Percentiles rank a stretch among this genome's conserved stretches.
Conservation (phyloP, 1,284 basidiomycete species). For the Sanguinoderma infundibulare region DNA sequence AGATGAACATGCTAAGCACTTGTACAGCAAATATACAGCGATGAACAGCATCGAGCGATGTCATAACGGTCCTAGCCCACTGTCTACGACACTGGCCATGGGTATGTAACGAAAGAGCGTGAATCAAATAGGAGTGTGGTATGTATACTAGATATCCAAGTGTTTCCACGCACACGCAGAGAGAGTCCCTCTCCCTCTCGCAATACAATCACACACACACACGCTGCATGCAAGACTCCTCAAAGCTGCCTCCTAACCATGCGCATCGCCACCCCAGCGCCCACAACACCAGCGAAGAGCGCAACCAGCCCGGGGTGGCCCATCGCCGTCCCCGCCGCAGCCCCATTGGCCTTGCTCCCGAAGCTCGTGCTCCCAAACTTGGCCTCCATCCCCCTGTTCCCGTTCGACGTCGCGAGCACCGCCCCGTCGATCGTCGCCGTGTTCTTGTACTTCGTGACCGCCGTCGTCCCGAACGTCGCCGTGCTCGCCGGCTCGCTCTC, state of each 20-base stretch:
- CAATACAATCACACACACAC: neutral
- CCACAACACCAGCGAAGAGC: neutral
- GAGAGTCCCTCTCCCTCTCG: neutral
- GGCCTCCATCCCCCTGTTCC: constrained; percentile 44
- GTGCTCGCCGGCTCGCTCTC: constrained; percentile 43
- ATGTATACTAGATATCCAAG: neutral
- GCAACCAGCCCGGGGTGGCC: neutral
- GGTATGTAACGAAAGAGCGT: no score
- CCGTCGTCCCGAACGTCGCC: constrained; percentile 43
- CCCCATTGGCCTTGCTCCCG: constrained; percentile 42
- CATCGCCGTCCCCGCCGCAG: constrained; percentile 14
- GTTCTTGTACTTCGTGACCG: constrained; percentile 7
- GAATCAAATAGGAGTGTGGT: no score
- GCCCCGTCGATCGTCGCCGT: constrained; percentile 5
- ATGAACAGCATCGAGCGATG: no score
- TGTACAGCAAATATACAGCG: no score
- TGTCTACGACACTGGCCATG: no score
- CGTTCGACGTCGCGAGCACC: constrained; percentile 38
- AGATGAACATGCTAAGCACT: no score
- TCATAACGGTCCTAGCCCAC: no score
- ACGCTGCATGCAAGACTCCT: neutral
- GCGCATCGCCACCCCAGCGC: neutral
- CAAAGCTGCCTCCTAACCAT: neutral
- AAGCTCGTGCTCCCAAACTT: constrained; percentile 51
- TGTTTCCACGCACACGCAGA: neutral